A percentile compares a stretch with the other conserved stretches of the same genome.
These are phyloP conservation scores for Diaporthe ilicicola DNA, from an alignment of 2,329 filamentous ascomycete species.

Conservation along the genomic window DNA sequence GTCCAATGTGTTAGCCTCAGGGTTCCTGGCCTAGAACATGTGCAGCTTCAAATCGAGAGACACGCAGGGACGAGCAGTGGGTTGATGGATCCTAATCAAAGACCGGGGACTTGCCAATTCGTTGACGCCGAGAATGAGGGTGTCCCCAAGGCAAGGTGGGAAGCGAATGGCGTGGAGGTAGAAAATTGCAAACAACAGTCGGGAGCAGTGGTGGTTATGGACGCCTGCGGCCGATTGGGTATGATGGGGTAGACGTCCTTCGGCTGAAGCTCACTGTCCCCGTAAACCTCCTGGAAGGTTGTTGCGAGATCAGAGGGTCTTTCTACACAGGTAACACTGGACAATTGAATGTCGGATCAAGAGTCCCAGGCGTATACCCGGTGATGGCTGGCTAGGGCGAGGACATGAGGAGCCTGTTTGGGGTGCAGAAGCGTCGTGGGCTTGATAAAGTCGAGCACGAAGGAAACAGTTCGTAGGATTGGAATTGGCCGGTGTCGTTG, in stretches of 20 bases:
- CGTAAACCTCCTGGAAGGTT: conserved; percentile 44
- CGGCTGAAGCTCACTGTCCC: conserved; percentile 56
- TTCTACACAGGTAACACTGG: conserved; percentile 36
- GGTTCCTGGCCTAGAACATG: background rate
- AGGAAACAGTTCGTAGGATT: conserved; percentile 11
- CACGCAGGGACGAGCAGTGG: background rate
- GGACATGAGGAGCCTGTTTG: conserved; percentile 28
- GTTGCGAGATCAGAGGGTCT: conserved; percentile 20
- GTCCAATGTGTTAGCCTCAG: background rate
- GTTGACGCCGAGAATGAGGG: conserved; percentile 23
- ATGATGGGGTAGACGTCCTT: conserved; percentile 50
- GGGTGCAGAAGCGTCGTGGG: conserved; percentile 23
- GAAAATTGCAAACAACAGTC: conserved; percentile 48
- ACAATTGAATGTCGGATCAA: conserved; percentile 35
- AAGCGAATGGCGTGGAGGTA: conserved; percentile 35
- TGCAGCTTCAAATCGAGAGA: background rate
- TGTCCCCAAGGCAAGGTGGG: conserved; percentile 18
- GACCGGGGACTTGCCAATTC: conserved; percentile 31
- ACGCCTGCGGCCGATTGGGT: conserved; percentile 64
- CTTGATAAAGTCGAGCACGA: conserved; percentile 26
- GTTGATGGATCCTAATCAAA: background rate
- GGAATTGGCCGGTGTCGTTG: conserved; percentile 5
- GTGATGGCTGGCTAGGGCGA: conserved; percentile 27
- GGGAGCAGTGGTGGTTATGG: conserved; percentile 51
- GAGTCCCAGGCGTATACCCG: conserved; percentile 30